Base-by-base conservation (phyloP, 495 filamentous ascomycete genomes). In the Darksidea phi region DNA sequence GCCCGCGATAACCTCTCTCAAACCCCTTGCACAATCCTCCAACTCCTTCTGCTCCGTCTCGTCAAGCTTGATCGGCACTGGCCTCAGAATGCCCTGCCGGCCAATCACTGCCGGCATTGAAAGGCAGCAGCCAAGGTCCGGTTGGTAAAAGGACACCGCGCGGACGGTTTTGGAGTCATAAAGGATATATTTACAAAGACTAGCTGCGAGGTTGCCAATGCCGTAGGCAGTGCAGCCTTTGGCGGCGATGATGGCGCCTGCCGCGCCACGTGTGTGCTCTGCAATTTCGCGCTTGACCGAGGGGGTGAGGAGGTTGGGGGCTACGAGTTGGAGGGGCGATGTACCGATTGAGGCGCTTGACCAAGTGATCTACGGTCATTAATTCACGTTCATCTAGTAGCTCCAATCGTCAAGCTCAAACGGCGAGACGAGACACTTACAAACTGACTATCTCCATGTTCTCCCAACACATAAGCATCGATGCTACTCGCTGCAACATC, bases 201-300 rank as follows among this genome's bases (percentile, higher is more conserved):
- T 67, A 8, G 74, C 48, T 4, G 74, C 68, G 20, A 71, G 61
- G 25, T 74, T 71, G 37, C 69, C 75, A 23, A 76, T 69, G 7
- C 76, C 76, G 51, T 73, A 78, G 5, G 75, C 71, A 1, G 73
- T 76, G n/a, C 71, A 64, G 1, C 76, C 76, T 60, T 78, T 78
- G 18, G 70, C 57, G 23, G 63, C 57, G 49, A 77, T 70, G 34
- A 78, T 75, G 46, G 45, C 53, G 5, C 72, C 64, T 11, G 72
- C 65, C 43, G 67, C 72, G 6, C 67, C 55, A 21, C 66, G 70
- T 45, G 70, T 72, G 57, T 73, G 69, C 5, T 52, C 50, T 11
- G 67, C 70, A 20, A 78, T 66, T 5, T 69, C 63, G 23, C 42
- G 34, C n/a, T 49, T 55, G 56, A 66, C 52, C 6, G 49, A 49